Percentiles rank a stretch among this genome's conserved stretches.
Conservation (phyloP, 139 green algal species). For the Chlamydomonas asymmetrica region DNA sequence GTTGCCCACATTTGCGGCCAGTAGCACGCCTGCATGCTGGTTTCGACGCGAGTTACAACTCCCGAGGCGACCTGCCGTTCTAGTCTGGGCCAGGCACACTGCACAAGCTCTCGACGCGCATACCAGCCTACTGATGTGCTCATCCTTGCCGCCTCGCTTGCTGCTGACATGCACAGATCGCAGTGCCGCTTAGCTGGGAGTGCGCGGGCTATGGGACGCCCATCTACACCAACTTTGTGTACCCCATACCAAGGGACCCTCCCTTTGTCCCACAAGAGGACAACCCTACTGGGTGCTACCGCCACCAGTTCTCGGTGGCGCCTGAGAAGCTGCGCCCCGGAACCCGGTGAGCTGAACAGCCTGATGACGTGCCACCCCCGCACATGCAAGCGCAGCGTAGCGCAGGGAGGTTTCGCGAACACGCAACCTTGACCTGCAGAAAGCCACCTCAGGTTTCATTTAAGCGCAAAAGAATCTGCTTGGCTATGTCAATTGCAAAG, state of each 20-base stretch:
- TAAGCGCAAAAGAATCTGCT: too few species aligned
- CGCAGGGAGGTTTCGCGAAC: not conserved
- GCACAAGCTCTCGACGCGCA: too few species aligned
- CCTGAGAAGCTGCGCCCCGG: not conserved
- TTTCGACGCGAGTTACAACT: not conserved
- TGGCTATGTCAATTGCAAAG: too few species aligned
- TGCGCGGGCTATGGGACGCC: constrained; percentile 79
- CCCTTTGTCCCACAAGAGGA: constrained; percentile 74
- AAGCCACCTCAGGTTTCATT: too few species aligned
- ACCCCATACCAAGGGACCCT: constrained; percentile 89
- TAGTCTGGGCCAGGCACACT: not conserved
- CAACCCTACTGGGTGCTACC: constrained; percentile 95
- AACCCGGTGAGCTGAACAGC: constrained; percentile 7
- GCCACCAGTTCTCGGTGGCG: constrained; percentile 54
- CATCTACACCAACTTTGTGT: constrained; percentile 96
- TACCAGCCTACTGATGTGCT: constrained; percentile 2
- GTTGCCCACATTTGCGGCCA: not conserved
- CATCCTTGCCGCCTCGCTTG: too few species aligned
- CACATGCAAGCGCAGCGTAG: not conserved
- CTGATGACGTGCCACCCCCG: too few species aligned
- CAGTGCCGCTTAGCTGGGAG: constrained; percentile 90
- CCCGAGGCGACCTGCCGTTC: not conserved
- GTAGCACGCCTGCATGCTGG: not conserved
- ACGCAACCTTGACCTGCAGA: not conserved
- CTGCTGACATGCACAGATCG: too few species aligned